These are phyloP conservation scores for Solanum neorickii DNA, from an alignment of 257 asterid species.

Conservation along the genomic window DNA sequence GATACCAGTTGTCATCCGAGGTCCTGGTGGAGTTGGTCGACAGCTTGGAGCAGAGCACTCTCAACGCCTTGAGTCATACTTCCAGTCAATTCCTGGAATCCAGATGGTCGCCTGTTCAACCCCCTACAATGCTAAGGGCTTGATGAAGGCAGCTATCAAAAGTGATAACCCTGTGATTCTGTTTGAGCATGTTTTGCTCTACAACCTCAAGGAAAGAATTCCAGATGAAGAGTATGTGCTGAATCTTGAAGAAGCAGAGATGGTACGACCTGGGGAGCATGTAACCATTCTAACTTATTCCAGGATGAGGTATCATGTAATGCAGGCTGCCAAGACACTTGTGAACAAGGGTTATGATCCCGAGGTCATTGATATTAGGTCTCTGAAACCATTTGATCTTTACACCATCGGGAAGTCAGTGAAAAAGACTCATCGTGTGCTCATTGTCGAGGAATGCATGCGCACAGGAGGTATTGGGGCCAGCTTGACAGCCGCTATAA, in stretches of 20 bases:
- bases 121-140: conserved; percentile 73
- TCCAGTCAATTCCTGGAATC: conserved; percentile 78
- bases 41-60: conserved; percentile 95
- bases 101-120: conserved; percentile 90
- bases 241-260: conserved; percentile 76
- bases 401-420: conserved; percentile 66
- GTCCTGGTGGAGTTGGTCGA: conserved; percentile 91
- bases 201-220: conserved; percentile 73
- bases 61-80: conserved; percentile 72
- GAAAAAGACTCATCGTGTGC: conserved; percentile 72
- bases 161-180: conserved; percentile 75
- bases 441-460: conserved; percentile 87
- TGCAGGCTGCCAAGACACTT: conserved; percentile 77
- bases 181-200: conserved; percentile 72
- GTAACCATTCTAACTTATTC: conserved; percentile 68
- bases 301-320: conserved; percentile 82
- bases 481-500: conserved; percentile 65
- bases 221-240: conserved; percentile 69
- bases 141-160: conserved; percentile 79
- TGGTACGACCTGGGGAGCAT: conserved; percentile 78
- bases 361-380: conserved; percentile 81
- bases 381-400: conserved; percentile 74
- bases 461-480: conserved; percentile 96
- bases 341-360: conserved; percentile 78
- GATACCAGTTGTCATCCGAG: conserved; percentile 74